Evolutionary conservation across 345 rosid species (phyloP).

Genomic region (Punica granatum): DNA sequence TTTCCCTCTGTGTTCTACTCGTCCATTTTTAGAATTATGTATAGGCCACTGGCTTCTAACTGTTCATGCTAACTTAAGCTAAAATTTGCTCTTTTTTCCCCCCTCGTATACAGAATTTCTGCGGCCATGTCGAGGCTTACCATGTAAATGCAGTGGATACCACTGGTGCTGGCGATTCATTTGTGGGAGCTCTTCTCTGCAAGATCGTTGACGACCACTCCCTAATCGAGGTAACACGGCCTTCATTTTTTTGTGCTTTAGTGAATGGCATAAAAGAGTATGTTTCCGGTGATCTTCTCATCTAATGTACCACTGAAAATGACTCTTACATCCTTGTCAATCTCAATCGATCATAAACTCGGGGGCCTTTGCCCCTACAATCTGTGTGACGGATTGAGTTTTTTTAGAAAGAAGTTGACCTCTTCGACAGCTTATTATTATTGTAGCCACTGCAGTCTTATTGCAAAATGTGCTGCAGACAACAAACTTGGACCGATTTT

Average conservation of each 20-base stretch:
- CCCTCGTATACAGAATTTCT: slow-evolving; percentile 69
- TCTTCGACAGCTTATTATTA: too few species aligned
- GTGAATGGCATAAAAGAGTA: background rate
- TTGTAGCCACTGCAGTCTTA: too few species aligned
- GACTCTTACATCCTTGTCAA: background rate
- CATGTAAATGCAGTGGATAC: slow-evolving; percentile 76
- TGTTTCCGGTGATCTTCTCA: background rate
- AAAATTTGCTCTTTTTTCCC: too few species aligned
- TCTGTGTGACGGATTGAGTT: background rate
- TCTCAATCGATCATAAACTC: background rate
- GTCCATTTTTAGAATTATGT: too few species aligned
- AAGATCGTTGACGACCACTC: slow-evolving; percentile 69
- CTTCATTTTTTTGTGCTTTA: background rate
- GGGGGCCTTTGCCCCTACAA: background rate
- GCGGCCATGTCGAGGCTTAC: slow-evolving; percentile 70
- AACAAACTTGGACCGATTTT: background rate
- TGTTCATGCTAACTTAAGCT: too few species aligned
- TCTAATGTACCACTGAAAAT: background rate
- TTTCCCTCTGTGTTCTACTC: background rate
- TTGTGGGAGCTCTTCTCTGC: slow-evolving; percentile 79
- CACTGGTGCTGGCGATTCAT: slow-evolving; percentile 96
- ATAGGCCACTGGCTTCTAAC: too few species aligned
- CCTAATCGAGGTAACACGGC: slow-evolving; percentile 48
- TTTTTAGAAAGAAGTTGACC: too few species aligned
- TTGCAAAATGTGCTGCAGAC: background rate